Evolutionary conservation across 192 early-diverging fungal species (phyloP).

Genomic region (Backusella parvicylindrica): DNA sequence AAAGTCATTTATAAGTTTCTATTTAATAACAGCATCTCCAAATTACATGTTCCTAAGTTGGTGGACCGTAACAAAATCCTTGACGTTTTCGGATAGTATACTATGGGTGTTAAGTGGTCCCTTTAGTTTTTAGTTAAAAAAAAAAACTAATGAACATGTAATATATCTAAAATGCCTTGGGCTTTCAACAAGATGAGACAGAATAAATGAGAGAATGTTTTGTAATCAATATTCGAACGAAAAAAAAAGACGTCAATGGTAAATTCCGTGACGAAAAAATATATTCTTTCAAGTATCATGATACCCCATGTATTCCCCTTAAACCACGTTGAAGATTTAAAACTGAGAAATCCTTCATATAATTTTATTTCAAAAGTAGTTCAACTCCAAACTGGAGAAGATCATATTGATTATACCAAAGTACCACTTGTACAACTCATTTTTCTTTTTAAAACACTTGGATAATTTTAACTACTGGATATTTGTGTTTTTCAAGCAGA

Average conservation of each 20-base stretch:
- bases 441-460: neutral
- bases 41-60: too few relatives aligned
- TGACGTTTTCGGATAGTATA: too few relatives aligned
- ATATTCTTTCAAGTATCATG: neutral
- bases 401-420: neutral
- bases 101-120: too few relatives aligned
- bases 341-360: neutral
- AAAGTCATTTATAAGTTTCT: too few relatives aligned
- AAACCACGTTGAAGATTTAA: neutral
- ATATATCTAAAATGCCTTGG: neutral
- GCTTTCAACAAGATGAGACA: neutral
- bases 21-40: too few relatives aligned
- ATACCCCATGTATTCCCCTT: neutral
- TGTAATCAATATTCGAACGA: neutral
- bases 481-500: neutral
- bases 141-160: too few relatives aligned
- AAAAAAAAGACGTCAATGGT: neutral
- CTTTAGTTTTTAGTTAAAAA: too few relatives aligned
- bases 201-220: neutral
- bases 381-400: neutral
- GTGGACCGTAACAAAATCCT: too few relatives aligned
- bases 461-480: neutral
- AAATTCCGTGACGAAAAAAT: neutral
- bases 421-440: neutral
- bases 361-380: neutral